Percentiles rank a stretch among this genome's conserved stretches.
These are phyloP conservation scores for Fraxinus floribunda DNA, from an alignment of 305 asterid genomes.

Conservation along the genomic window DNA sequence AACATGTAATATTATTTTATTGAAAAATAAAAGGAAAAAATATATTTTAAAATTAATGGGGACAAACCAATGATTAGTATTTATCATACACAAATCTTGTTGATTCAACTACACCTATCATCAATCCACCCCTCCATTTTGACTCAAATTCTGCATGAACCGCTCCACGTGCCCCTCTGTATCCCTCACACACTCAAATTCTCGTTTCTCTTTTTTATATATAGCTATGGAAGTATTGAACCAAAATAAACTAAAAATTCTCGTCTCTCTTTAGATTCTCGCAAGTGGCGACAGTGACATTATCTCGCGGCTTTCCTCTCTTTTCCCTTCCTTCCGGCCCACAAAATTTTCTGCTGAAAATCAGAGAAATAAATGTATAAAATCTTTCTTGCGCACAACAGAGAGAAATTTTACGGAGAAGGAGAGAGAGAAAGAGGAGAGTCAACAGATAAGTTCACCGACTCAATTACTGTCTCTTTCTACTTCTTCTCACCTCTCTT, in stretches of 20 bases:
- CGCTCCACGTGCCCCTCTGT: slow-evolving; percentile 42
- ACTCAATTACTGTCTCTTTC: slow-evolving; percentile 23
- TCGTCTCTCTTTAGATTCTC: slow-evolving; percentile 9
- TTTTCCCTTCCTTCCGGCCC: neutral
- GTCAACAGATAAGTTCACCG: slow-evolving; percentile 33
- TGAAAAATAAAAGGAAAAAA: too few species aligned
- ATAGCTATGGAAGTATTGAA: neutral
- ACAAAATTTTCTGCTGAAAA: slow-evolving; percentile 22
- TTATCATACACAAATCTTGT: neutral
- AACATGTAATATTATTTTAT: too few species aligned
- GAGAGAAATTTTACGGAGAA: neutral
- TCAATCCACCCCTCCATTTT: slow-evolving; percentile 19
- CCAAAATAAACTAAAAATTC: neutral
- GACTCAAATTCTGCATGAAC: slow-evolving; percentile 38
- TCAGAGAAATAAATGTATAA: neutral
- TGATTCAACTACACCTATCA: neutral
- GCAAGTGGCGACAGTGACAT: slow-evolving; percentile 29
- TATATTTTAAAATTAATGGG: too few species aligned
- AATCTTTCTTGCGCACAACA: neutral
- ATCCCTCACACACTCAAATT: slow-evolving; percentile 6
- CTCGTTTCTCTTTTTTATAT: too few species aligned
- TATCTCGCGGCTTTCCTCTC: neutral
- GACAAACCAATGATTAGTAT: neutral
- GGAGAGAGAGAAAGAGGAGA: neutral
- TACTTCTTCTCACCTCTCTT: slow-evolving; percentile 21